Evolutionary conservation across 352 stramenopile species (phyloP), one percentile per base, ranked within the genome.

Genomic region (Phytopythium ostracodes): DNA sequence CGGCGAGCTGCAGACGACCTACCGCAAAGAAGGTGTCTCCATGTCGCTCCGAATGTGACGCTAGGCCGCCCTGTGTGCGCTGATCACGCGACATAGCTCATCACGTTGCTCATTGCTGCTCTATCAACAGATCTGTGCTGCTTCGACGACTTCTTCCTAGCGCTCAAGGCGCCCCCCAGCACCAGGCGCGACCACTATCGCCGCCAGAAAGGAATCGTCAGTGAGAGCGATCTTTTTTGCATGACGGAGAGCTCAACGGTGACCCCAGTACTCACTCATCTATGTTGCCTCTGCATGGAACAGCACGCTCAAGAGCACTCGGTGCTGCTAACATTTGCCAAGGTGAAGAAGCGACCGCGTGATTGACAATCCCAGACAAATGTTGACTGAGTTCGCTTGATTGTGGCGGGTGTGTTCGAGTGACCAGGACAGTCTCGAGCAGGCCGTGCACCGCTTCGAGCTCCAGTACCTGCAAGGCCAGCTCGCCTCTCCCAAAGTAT

Each of bases 1-100:
- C 64, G 78, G 80, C 22, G 80, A 88, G 31, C 75, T 87, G 25
- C 78, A 90, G 44, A 64, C 76, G 17, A 84, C 80, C 22, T 87
- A 83, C 43, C 67, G 70, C 17, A 72, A 68, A 59, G 76, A 76
- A 60, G 73, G 80, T 87, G n/a, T n/a, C n/a, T n/a, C n/a, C n/a
- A n/a, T n/a, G n/a, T n/a, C n/a, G n/a, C n/a, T n/a, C n/a, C n/a
- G n/a, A n/a, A n/a, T n/a, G n/a, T n/a, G n/a, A n/a, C n/a, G n/a
- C n/a, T n/a, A n/a, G n/a, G n/a, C n/a, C n/a, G n/a, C n/a, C 29
- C 7, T 64, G 20, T 40, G 42, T 24, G 24, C 33, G 14, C 33
- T 5, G 14, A 5, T 5, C 7, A 38, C 14, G 33, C 33, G 10
- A 10, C 33, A 15, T 10, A 15, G 33, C 33, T 38, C 33, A 38